Evolutionary conservation across 129 eudicot genomes (phyloP), one percentile per base, ranked within the genome.

Genomic region (Saposhnikovia divaricata): DNA sequence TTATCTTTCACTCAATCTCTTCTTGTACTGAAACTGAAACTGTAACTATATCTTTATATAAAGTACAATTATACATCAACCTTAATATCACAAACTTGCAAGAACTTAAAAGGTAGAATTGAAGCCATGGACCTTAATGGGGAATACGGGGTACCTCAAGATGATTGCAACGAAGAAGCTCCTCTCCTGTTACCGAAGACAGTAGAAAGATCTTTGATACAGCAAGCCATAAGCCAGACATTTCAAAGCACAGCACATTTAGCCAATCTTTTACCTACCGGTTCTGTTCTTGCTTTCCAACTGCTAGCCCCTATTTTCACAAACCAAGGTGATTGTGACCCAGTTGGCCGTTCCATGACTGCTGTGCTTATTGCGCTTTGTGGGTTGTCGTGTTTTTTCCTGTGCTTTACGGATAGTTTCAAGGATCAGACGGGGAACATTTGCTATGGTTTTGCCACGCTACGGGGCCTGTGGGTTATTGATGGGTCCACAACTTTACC

Each of bases 211-310:
- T 88, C 84, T 76, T 75, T 74, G 9, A 88, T 90, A 37, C 99
- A 95, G 75, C 82, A 87, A 72, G 96, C 96, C 65, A 92, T 95
- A 4, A 92, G 91, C 83, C 97, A 92, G 80, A 95, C 99, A 23
- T 95, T 95, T 66, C 81, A 89, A 84, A 88, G 99, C 88, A 90
- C 96, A 2, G 92, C 94, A 50, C 91, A 90, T 78, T 75, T 92
- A 25, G 93, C 96, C 50, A 92, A 90, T 77, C 97, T 90, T 78
- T 79, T 95, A 19, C 97, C 96, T 48, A 91, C 99, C 0, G 97
- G 97, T 0, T 85, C 99, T 19, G 97, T 92, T 59, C 96, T 95
- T 34, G 88, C 90, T 31, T 92, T 92, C 79, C 96, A 95, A 79
- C 84, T 95, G 34, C 90, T 95, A 6, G 83, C n/a, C n/a, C 94